phyloP scores from a whole-genome alignment of 106 monocot genomes.

The Platanthera zijinensis region DNA sequence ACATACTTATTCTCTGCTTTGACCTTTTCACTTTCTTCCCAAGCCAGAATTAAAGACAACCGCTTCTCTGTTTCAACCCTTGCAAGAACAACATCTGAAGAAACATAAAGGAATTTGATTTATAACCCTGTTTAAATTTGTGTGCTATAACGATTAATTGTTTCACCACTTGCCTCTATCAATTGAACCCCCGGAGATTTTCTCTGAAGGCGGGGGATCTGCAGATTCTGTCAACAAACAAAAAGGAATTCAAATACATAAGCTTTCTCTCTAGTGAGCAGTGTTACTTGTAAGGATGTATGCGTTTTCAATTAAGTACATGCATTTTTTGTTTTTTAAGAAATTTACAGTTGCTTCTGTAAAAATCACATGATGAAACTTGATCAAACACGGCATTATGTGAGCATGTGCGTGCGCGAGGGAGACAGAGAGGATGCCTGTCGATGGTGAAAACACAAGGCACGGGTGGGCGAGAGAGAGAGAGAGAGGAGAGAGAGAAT shows the following conservation, averaged over 20 bases:
- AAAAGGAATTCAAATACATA: neutral
- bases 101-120: neutral
- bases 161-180: constrained; percentile 33
- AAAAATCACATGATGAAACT: too few species aligned
- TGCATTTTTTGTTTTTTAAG: too few species aligned
- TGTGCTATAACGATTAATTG: neutral
- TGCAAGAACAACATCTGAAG: constrained; percentile 42
- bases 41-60: constrained; percentile 47
- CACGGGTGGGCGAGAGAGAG: too few species aligned
- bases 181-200: constrained; percentile 30
- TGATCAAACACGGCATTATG: too few species aligned
- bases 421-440: too few species aligned
- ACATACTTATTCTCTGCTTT: constrained; percentile 64
- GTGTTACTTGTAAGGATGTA: too few species aligned
- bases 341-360: too few species aligned
- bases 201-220: constrained; percentile 21
- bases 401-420: too few species aligned
- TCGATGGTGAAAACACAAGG: too few species aligned
- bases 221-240: constrained; percentile 12
- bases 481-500: too few species aligned
- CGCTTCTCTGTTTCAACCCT: constrained; percentile 50
- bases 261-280: too few species aligned
- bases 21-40: constrained; percentile 64
- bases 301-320: too few species aligned
- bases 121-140: neutral